These are phyloP conservation scores for Tetrapisispora nanseiensis DNA, from an alignment of 805 yeast genomes.

Conservation along the genomic window DNA sequence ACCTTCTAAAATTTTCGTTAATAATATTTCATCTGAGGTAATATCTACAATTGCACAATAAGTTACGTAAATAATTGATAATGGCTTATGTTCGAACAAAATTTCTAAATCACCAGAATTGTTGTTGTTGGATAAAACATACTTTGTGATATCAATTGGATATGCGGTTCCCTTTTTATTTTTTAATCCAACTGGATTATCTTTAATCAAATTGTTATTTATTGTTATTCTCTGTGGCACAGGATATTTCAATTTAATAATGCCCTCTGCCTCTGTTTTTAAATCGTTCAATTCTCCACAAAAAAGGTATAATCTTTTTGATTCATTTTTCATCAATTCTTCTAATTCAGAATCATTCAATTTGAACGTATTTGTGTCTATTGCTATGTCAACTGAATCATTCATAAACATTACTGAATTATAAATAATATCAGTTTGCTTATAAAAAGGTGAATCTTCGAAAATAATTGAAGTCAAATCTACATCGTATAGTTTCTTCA, in stretches of 20 bases:
- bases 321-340: conserved; percentile 6
- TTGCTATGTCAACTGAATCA: background rate
- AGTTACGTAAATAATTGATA: conserved; percentile 38
- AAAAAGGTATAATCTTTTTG: conserved; percentile 38
- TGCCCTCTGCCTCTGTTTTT: conserved; percentile 42
- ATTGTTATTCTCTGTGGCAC: conserved; percentile 53
- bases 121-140: no score
- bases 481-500: no score
- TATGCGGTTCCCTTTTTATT: conserved; percentile 65
- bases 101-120: conserved; percentile 29
- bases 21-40: conserved; percentile 32
- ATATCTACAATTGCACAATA: conserved; percentile 49
- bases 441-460: conserved; percentile 1
- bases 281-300: conserved; percentile 38
- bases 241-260: conserved; percentile 69
- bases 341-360: background rate
- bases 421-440: background rate
- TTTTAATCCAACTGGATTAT: conserved; percentile 61
- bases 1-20: conserved; percentile 3
- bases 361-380: background rate
- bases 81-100: conserved; percentile 46
- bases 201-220: conserved; percentile 41
- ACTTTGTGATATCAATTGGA: conserved; percentile 66
- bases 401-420: background rate
- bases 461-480: background rate